Evolutionary conservation across 2,329 filamentous ascomycete genomes (phyloP).

Genomic region (Diplodia seriata): DNA sequence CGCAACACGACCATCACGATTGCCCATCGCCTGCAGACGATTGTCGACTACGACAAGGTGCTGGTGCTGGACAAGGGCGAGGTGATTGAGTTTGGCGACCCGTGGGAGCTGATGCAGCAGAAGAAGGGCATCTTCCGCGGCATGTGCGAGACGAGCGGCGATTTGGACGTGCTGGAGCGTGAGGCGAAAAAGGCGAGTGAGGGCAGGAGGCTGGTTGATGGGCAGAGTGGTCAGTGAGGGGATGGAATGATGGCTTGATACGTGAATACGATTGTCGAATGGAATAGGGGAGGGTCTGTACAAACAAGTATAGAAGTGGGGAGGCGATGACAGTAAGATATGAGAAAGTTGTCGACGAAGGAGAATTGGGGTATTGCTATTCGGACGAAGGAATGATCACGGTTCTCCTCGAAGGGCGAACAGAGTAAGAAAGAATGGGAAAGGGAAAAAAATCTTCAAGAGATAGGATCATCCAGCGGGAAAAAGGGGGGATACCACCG

Average conservation of each 20-base stretch:
- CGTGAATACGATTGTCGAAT: not conserved
- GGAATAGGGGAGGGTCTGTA: not conserved
- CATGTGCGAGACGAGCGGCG: conserved; percentile 71
- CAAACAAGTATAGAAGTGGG: not conserved
- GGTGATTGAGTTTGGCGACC: conserved; percentile 90
- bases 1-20: conserved; percentile 94
- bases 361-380: too few species aligned
- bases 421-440: not conserved
- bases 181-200: conserved; percentile 62
- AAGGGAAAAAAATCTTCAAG: not conserved
- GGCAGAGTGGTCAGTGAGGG: too few species aligned
- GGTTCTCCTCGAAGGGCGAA: not conserved
- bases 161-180: conserved; percentile 63
- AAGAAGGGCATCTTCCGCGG: conserved; percentile 69
- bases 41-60: conserved; percentile 98
- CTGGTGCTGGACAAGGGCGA: conserved; percentile 88
- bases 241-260: not conserved
- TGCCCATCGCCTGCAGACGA: conserved; percentile 92
- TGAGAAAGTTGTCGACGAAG: too few species aligned
- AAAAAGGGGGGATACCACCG: not conserved
- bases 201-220: conserved; percentile 37
- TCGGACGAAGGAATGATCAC: not conserved
- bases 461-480: not conserved
- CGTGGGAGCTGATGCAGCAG: conserved; percentile 72
- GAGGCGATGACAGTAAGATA: not conserved